Base-by-base conservation (phyloP, 345 rosid genomes). In the Noccaea bulbosa region DNA sequence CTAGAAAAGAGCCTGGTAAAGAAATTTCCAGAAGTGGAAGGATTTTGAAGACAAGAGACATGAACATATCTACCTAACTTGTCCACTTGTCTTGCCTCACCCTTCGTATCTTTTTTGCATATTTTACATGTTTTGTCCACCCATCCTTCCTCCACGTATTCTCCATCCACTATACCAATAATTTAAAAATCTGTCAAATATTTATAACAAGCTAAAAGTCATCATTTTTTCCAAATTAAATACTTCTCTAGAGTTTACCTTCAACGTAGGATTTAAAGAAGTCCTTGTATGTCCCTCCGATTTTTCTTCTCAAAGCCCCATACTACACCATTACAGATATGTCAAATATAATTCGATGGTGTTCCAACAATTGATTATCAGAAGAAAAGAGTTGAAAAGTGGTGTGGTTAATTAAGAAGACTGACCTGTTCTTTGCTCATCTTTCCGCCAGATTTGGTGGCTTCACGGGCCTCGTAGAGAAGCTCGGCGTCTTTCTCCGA, bases 221-320 rank as follows among this genome's bases (percentile, higher is more conserved):
- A 7, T 55, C 59, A 46, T 9, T 41, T 17, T n/a, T 17, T 39
- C 15, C 39, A 43, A 5, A 27, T n/a, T 8, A 17, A 24, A 35
- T 32, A 46, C 1, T n/a, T 16, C 5, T 43, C 14, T 15, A 41
- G 6, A 44, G 11, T n/a, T 20, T 78, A 93, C 98, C 98, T 5
- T 90, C 97, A 4, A 90, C 40, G 51, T 93, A 90, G 37, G 97
- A 92, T 71, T 92, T 93, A 82, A 93, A 93, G 78, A 93, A 90
- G 62, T 90, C 98, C 84, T 86, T 84, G 84, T 90, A 90, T 5
- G 93, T 93, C 43, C 97, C 97, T 74, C 98, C 98, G 45, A 88
- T 90, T 80, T 90, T 88, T 84, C 97, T 88, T 71, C 96, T 83
- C 41, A 90, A 84, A 30, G 98, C 98, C 6, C 97, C 98, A 69